Evolutionary conservation across 352 stramenopile genomes (phyloP).

Genomic region (Phytophthora vignae): DNA sequence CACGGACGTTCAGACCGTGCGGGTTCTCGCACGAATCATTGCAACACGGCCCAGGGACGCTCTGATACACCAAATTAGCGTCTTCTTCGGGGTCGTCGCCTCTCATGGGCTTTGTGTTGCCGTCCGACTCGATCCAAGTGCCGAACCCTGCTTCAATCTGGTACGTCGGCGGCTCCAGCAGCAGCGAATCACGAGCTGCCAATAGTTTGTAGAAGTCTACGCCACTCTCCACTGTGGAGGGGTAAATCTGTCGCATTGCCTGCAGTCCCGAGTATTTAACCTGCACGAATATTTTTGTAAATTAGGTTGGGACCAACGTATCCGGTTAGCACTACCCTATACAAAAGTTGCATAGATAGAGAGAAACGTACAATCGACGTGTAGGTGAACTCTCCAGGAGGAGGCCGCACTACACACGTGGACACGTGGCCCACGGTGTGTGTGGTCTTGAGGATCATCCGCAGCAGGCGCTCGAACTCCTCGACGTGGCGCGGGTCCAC

Average conservation of each 20-base stretch:
- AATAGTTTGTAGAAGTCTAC: constrained; percentile 86
- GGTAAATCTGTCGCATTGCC: constrained; percentile 82
- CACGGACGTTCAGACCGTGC: constrained; percentile 78
- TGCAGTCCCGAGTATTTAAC: constrained; percentile 83
- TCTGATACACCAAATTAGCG: constrained; percentile 75
- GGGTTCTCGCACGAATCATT: constrained; percentile 88
- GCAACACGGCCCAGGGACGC: constrained; percentile 77
- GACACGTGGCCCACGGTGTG: constrained; percentile 84
- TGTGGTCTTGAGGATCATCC: constrained; percentile 84
- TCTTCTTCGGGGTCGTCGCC: constrained; percentile 75
- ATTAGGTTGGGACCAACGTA: constrained; percentile 4
- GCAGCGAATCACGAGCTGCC: constrained; percentile 74
- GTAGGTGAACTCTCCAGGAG: constrained; percentile 79
- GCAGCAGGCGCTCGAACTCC: constrained; percentile 81
- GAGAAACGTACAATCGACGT: constrained; percentile 76
- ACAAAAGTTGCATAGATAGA: constrained; percentile 1
- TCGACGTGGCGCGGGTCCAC: constrained; percentile 77
- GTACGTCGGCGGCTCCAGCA: constrained; percentile 81
- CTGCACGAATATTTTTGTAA: constrained; percentile 29
- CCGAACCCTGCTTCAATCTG: constrained; percentile 87
- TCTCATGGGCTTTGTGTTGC: constrained; percentile 82
- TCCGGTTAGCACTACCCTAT: background rate
- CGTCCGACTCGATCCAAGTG: constrained; percentile 86
- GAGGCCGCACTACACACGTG: constrained; percentile 82
- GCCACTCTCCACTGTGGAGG: constrained; percentile 63